Evolutionary conservation across 2,329 filamentous ascomycete genomes (phyloP).

Genomic region (Furcasterigmium sp.): DNA sequence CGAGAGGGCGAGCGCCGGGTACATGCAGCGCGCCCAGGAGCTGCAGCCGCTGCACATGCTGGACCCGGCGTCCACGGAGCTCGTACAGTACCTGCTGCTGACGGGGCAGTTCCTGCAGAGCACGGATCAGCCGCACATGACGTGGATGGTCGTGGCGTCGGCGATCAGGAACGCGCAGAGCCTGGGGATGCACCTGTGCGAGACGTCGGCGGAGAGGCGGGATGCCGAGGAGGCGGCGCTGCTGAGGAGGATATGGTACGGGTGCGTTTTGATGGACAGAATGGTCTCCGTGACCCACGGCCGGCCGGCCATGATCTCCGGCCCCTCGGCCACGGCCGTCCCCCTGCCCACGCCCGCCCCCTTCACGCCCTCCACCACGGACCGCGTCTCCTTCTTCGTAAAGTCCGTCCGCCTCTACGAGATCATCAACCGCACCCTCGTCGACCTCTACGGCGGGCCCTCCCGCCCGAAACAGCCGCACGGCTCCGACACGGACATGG

Average conservation of each 20-base stretch:
- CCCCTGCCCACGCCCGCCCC: conserved; percentile 16
- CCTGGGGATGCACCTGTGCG: conserved; percentile 36
- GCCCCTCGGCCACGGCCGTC: conserved; percentile 17
- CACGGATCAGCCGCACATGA: conserved; percentile 39
- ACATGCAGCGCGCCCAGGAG: conserved; percentile 35
- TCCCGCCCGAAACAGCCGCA: conserved; percentile 3
- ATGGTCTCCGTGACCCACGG: conserved; percentile 30
- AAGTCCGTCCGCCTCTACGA: conserved; percentile 30
- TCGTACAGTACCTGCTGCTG: conserved; percentile 40
- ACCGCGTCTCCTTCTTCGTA: conserved; percentile 23
- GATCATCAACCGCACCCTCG: conserved; percentile 25
- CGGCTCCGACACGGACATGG: conserved; percentile 5
- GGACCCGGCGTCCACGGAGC: conserved; percentile 33
- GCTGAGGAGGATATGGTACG: conserved; percentile 26
- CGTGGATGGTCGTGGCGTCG: conserved; percentile 42
- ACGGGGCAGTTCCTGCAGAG: conserved; percentile 44
- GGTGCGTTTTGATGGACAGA: conserved; percentile 30
- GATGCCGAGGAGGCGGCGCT: conserved; percentile 19
- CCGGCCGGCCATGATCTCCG: conserved; percentile 27
- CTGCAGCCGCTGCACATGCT: conserved; percentile 35
- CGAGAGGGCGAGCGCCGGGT: conserved; percentile 31
- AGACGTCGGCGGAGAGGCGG: conserved; percentile 22
- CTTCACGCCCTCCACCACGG: not conserved
- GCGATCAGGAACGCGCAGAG: conserved; percentile 41
- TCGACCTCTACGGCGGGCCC: conserved; percentile 18